Base-by-base conservation (phyloP, 805 yeast species). In the Dipodascus albidus region DNA sequence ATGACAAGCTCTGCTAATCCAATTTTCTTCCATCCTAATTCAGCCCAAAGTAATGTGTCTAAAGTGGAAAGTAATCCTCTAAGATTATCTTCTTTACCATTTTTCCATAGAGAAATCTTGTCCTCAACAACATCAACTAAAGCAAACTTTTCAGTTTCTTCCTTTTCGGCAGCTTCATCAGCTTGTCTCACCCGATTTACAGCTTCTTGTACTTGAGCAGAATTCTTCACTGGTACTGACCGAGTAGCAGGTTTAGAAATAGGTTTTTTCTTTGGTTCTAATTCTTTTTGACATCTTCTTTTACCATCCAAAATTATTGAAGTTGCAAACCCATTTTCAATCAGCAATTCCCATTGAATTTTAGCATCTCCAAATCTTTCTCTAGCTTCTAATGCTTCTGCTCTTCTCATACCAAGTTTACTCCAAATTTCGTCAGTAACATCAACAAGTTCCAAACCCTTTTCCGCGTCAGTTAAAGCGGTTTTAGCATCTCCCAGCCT, bases 361-460 rank as follows among this genome's bases (percentile, higher is more conserved):
- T 86, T 71, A 0, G 97, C 83, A 3, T 76, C 82, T 53, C 74
- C 64, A 67, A 76, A 87, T 59, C 76, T 77, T 61, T 93, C 99
- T 52, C 81, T 62, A 66, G 81, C 80, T 67, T 93, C 99, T 44
- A 82, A 73, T 1, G 91, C 83, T 63, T 93, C 97, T 0, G 96
- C 97, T 57, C 80, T 79, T 56, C 84, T 80, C 1, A 78, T 69
- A 50, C 80, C 66, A 17, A 91, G 72, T 66, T 88, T 90, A 22
- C 77, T 67, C 84, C 89, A 87, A 67, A 93, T 81, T 17, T 80
- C 81, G 62, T 78, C 80, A 4, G 65, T 65, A 54, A 78, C 82
- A 48, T 68, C 67, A 27, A 70, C 70, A 24, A 74, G 58, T 1
- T 56, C 56, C 14, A 82, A 58, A 0, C 82, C 90, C 21, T 69